Conservation (phyloP, 129 eudicot species). For the Centella asiatica region DNA sequence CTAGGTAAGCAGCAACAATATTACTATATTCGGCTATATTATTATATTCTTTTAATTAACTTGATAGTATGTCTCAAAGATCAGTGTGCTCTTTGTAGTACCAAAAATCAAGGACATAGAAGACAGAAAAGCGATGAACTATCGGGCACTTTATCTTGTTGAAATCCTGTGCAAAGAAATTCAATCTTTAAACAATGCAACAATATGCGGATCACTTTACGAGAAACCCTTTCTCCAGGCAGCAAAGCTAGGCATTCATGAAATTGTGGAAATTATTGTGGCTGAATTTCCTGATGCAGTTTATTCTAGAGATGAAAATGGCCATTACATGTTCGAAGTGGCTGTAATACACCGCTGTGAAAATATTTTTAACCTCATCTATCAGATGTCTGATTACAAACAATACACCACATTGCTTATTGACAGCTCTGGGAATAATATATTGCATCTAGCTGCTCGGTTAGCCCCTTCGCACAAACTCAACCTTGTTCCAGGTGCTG, state of each 20-base stretch:
- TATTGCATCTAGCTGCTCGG: neutral
- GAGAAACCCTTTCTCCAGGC: constrained; percentile 23
- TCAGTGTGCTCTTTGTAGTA: constrained; percentile 7
- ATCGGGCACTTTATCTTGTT: constrained; percentile 22
- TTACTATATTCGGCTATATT: no score
- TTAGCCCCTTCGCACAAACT: neutral
- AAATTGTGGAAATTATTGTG: constrained; percentile 36
- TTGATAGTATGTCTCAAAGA: neutral
- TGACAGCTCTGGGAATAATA: neutral
- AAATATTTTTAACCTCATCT: neutral
- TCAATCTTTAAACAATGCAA: constrained; percentile 25
- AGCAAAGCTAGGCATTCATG: constrained; percentile 34
- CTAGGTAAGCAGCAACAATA: neutral
- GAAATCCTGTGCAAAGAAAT: constrained; percentile 22
- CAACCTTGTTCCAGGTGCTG: neutral
- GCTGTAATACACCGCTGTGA: neutral
- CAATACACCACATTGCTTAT: no score
- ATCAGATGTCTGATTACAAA: neutral
- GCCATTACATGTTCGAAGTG: neutral
- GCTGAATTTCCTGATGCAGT: constrained; percentile 40
- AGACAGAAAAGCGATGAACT: constrained; percentile 7
- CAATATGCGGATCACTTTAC: constrained; percentile 14
- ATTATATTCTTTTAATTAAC: no score
- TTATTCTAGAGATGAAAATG: constrained; percentile 15
- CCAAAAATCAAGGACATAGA: neutral